Percentiles rank a stretch among this genome's conserved stretches.
Evolutionary conservation across 2,329 filamentous ascomycete species (phyloP).

Genomic region (Colletotrichum lentis): DNA sequence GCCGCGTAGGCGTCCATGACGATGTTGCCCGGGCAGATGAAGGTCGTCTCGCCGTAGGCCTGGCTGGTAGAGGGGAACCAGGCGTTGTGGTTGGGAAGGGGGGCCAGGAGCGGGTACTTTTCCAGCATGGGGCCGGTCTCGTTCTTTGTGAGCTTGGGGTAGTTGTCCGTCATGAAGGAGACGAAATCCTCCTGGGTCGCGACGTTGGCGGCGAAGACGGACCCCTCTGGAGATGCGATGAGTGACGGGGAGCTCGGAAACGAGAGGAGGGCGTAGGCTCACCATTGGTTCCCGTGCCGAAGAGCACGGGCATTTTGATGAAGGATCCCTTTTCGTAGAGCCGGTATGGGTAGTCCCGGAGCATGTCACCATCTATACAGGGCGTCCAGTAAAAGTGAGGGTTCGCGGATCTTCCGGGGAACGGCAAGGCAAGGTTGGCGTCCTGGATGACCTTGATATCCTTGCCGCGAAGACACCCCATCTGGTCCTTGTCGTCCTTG

Average conservation of each 20-base stretch:
- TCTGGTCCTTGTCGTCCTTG: conserved; percentile 42
- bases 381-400: conserved; percentile 62
- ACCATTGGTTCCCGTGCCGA: conserved; percentile 56
- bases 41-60: conserved; percentile 57
- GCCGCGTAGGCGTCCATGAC: conserved; percentile 49
- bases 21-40: conserved; percentile 54
- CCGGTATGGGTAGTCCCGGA: conserved; percentile 53
- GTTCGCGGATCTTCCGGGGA: conserved; percentile 47
- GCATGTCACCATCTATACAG: conserved; percentile 57
- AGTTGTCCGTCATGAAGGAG: conserved; percentile 57
- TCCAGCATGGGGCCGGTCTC: conserved; percentile 49
- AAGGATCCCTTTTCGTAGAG: conserved; percentile 53
- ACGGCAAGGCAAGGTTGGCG: conserved; percentile 52
- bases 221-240: conserved; percentile 52
- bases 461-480: conserved; percentile 54
- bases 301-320: conserved; percentile 55
- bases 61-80: conserved; percentile 56
- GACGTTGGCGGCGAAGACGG: conserved; percentile 54
- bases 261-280: conserved; percentile 24
- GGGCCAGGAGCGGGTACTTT: conserved; percentile 50
- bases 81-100: conserved; percentile 49
- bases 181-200: conserved; percentile 47
- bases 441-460: conserved; percentile 50
- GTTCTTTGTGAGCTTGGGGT: conserved; percentile 51
- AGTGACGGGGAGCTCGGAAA: background rate